Base-by-base conservation (phyloP, 495 filamentous ascomycete genomes). In the Aspergillus taichungensis region DNA sequence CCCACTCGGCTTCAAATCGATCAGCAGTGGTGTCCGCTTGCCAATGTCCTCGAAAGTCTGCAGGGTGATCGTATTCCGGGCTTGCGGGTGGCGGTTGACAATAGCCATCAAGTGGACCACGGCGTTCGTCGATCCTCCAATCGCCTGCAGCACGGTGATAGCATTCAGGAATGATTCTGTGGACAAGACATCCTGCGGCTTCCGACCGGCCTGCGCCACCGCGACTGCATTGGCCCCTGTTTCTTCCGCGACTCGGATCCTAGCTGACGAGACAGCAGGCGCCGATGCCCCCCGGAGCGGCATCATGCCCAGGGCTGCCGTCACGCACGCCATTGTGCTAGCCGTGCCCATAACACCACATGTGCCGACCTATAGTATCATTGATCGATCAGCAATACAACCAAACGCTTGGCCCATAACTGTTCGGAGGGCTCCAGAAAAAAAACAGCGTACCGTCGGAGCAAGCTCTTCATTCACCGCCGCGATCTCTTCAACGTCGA, bases 311-410 rank as follows among this genome's bases (percentile, higher is more conserved):
- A 85, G 66, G 0, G 70, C 81, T 12, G 73, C 79, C 13, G 76
- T 72, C 7, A 84, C 59, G 45, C 81, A 85, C 3, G 80, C 79
- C 79, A 85, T 85, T 14, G 81, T 85, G 37, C 73, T 78, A 6
- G 81, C 81, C 8, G 81, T 85, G 9, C 80, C 81, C 79, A 83
- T 83, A 3, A 84, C 80, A 14, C 80, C 80, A 52, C 80, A 84
- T 8, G 80, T 84, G 14, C 80, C 80, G 5, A 72, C 71, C 78
- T 82, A 46, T 29, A 13, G 24, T 10, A 13, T 9, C 24, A 32
- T 36, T 31, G 40, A n/a, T n/a, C 29, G 13, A 40, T 8, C 5
- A 27, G 14, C 3, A 40, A 27, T 43, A 10, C 33, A 13, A 24
- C 4, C 18, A 24, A 24, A 24, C 18, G 18, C 18, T 24, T 24